Conservation (phyloP, 305 asterid genomes). For the Solanum aculeatissimum region DNA sequence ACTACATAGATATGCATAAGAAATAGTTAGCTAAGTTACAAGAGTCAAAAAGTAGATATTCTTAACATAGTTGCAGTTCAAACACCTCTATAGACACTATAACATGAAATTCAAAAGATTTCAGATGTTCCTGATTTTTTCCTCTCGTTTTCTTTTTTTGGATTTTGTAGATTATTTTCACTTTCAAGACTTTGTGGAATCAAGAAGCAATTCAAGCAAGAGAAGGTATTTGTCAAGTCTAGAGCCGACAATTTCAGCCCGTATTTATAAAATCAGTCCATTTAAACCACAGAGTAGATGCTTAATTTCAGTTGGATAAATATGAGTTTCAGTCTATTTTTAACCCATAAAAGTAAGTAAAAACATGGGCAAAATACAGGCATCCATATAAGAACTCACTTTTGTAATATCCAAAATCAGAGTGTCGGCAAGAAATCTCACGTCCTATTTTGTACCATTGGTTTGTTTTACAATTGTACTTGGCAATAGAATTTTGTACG, state of each 20-base stretch:
- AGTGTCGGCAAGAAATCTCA: not conserved
- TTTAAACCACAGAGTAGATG: not conserved
- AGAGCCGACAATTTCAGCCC: not conserved
- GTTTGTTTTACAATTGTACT: not conserved
- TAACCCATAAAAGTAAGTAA: not conserved
- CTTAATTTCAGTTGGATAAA: not conserved
- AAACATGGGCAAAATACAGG: not conserved
- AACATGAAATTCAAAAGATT: not conserved
- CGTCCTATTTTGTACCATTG: not conserved
- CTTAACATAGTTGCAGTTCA: not conserved
- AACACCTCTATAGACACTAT: not conserved
- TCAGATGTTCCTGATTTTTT: not conserved
- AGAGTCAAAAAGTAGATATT: not conserved
- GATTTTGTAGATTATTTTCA: not conserved
- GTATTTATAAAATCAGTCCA: not conserved
- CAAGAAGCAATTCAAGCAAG: not conserved
- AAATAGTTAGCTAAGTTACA: not conserved
- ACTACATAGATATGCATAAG: not conserved
- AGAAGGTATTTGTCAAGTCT: not conserved
- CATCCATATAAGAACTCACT: not conserved
- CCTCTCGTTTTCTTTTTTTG: not conserved
- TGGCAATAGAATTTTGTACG: not conserved
- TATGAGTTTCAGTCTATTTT: not conserved
- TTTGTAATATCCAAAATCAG: not conserved
- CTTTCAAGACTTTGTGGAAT: not conserved